Evolutionary conservation across 2,329 filamentous ascomycete species (phyloP).

Genomic region (Aureobasidium mangrovei): DNA sequence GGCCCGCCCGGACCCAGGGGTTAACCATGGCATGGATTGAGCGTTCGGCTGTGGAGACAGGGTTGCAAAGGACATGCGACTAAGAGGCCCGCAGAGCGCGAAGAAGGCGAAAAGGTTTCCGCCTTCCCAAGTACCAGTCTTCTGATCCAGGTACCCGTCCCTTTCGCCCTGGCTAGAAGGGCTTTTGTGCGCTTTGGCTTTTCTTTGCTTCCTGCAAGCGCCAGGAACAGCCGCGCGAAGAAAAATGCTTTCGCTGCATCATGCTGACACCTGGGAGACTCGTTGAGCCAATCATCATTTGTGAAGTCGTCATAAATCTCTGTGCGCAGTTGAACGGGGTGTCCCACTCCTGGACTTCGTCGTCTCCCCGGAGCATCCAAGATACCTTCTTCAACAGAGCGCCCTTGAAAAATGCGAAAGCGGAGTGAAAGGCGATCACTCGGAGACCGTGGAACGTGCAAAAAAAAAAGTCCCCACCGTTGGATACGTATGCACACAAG

Average conservation of each 20-base stretch:
- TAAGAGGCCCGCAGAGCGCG: constrained; percentile 3
- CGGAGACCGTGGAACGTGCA: background rate
- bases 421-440: constrained; percentile 2
- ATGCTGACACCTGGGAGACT: background rate
- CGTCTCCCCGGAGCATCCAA: background rate
- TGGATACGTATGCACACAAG: background rate
- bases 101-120: constrained; percentile 4
- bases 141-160: constrained; percentile 6
- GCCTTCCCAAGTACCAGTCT: constrained; percentile 1
- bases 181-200: constrained; percentile 3
- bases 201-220: constrained; percentile 8
- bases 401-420: constrained; percentile 1
- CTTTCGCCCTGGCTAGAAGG: constrained; percentile 7
- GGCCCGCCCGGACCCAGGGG: background rate
- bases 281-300: background rate
- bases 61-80: constrained; percentile 5
- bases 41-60: constrained; percentile 10
- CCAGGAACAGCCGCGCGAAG: constrained; percentile 8
- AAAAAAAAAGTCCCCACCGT: background rate
- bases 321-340: background rate
- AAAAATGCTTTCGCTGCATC: background rate
- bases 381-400: background rate
- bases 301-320: background rate
- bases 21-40: background rate
- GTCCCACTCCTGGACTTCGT: constrained; percentile 1